Evolutionary conservation across 1,284 basidiomycete genomes (phyloP), one percentile per base, ranked within the genome.

Genomic region (Grifola frondosa): DNA sequence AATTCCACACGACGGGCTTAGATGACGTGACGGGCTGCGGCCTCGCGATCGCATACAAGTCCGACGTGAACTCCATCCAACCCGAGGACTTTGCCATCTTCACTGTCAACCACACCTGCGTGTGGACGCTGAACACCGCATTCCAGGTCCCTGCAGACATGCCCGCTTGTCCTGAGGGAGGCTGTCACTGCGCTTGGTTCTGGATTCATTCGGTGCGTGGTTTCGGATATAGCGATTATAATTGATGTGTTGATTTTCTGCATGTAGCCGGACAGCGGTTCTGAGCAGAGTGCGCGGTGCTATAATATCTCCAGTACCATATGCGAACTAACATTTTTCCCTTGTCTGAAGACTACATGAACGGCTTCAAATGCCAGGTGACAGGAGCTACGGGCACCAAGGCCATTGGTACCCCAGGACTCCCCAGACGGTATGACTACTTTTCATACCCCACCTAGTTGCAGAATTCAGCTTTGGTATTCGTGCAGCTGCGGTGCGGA

Each of bases 11-110:
- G 1, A 72, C 64, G 1, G 75, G 75, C 1, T 31, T 72, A 1
- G 62, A 70, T 44, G 80, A 83, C 52, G 63, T 81, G 37, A 75
- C 71, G 31, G 85, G 87, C 9, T 85, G 84, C 53, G 80, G 72
- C 4, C 66, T 90, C 26, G 81, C 76, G 3, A 88, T 91, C 49
- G 77, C 82, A 6, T 88, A 90, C 69, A 80, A 84, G 58, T 71
- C 61, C 44, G 70, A 88, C 54, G 72, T 68, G 7, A 63, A 59
- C 1, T 53, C 70, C 0, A 71, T 88, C 11, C 60, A 77, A 54
- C 85, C 83, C 0, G 75, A 74, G 31, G 84, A 88, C 63, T 81
- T 89, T 50, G 71, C 74, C 5, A 66, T 90, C n/a, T 88, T 89
- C 65, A 81, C 77, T 46, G 73, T 84, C 22, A 88, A 88, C 61